Conservation (phyloP, 345 rosid genomes). For the Rhodamnia argentea region DNA sequence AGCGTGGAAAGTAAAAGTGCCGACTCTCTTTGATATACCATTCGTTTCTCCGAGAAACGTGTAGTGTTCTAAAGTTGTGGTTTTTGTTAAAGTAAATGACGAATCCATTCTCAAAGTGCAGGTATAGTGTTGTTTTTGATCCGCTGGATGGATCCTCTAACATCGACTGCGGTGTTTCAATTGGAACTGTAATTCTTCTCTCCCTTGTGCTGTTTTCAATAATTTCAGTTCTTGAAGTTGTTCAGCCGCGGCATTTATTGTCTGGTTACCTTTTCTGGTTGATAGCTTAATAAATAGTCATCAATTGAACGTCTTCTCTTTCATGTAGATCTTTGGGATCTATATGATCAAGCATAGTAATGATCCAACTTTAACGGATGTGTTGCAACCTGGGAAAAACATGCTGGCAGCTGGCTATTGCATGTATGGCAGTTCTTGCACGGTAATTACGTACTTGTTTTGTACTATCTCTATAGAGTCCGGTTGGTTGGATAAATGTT, state of each 20-base stretch:
- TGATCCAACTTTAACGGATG: constrained; percentile 74
- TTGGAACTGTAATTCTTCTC: constrained; percentile 68
- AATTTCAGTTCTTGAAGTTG: not conserved
- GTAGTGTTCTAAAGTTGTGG: not conserved
- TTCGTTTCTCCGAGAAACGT: not conserved
- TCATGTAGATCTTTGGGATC: constrained; percentile 84
- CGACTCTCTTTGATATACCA: not conserved
- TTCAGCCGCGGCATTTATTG: not conserved
- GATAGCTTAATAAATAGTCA: not conserved
- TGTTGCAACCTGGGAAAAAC: constrained; percentile 82
- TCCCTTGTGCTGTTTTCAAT: not conserved
- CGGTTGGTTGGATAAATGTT: not conserved
- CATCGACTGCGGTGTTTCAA: constrained; percentile 95
- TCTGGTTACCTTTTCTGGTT: not conserved
- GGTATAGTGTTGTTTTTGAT: constrained; percentile 95
- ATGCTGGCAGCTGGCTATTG: constrained; percentile 98
- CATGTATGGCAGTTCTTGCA: constrained; percentile 99
- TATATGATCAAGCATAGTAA: constrained; percentile 52
- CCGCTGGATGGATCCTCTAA: constrained; percentile 98
- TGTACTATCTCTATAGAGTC: not conserved
- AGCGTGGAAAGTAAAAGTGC: constrained; percentile 64
- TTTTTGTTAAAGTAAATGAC: not conserved
- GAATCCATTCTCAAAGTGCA: constrained; percentile 6
- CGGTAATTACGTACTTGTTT: constrained; percentile 28
- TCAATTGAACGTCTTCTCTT: constrained; percentile 17